Percentiles rank a stretch among this genome's conserved stretches.
Evolutionary conservation across 306 rosid species (phyloP).

Genomic region (Biancaea sappan): DNA sequence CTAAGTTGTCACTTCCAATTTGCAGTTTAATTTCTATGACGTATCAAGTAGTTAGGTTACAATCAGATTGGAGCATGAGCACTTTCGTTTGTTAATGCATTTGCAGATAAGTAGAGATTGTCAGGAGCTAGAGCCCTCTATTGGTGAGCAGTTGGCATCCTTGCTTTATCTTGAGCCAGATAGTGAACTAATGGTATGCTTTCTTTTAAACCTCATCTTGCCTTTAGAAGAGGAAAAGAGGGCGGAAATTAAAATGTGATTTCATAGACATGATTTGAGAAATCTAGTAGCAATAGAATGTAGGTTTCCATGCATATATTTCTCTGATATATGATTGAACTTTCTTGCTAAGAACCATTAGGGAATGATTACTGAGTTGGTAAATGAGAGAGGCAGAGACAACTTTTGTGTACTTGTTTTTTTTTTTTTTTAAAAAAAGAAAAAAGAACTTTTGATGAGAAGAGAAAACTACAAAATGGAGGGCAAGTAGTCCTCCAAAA

Average conservation of each 20-base stretch:
- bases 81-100: constrained; percentile 23
- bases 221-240: background rate
- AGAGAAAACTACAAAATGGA: too few species aligned
- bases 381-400: background rate
- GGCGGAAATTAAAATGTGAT: background rate
- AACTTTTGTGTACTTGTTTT: background rate
- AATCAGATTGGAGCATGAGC: constrained; percentile 11
- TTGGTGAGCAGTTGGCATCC: constrained; percentile 98
- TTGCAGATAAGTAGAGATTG: constrained; percentile 99
- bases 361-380: background rate
- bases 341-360: background rate
- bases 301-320: background rate
- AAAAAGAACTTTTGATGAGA: too few species aligned
- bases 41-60: background rate
- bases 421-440: too few species aligned
- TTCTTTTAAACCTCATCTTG: constrained; percentile 16
- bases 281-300: constrained; percentile 2
- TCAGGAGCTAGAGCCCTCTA: constrained; percentile 89
- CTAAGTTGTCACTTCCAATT: background rate
- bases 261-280: background rate
- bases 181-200: constrained; percentile 96
- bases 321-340: constrained; percentile 9
- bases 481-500: too few species aligned
- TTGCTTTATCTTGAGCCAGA: constrained; percentile 98
- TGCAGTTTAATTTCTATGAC: constrained; percentile 14